Evolutionary conservation across 1,284 basidiomycete species (phyloP).

Genomic region (Tetrapyrgos nigripes): DNA sequence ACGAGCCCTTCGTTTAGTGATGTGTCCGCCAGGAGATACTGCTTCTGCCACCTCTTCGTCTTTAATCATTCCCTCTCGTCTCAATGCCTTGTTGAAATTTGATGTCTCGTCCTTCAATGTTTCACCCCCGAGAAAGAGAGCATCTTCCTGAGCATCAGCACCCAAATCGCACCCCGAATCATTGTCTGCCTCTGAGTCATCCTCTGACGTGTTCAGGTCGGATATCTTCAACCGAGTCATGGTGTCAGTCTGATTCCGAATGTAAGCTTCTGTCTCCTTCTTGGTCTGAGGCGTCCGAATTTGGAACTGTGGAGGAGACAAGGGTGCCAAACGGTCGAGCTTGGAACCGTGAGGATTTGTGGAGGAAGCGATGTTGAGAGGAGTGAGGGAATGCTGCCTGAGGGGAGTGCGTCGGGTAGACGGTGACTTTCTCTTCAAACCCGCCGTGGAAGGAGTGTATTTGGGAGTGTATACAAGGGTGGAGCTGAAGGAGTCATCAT

Average conservation of each 20-base stretch:
- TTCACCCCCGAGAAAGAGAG: slow-evolving; percentile 39
- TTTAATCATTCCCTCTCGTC: slow-evolving; percentile 44
- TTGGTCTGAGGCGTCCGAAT: slow-evolving; percentile 61
- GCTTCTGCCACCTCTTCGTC: slow-evolving; percentile 71
- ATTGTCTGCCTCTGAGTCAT: slow-evolving; percentile 49
- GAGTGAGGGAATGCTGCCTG: slow-evolving; percentile 50
- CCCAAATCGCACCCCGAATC: slow-evolving; percentile 58
- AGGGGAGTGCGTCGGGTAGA: slow-evolving; percentile 45
- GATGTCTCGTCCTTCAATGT: slow-evolving; percentile 29
- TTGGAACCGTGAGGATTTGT: slow-evolving; percentile 35
- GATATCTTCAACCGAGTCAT: slow-evolving; percentile 68
- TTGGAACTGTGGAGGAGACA: slow-evolving; percentile 63
- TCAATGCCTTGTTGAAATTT: slow-evolving; percentile 31
- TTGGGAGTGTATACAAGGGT: slow-evolving; percentile 25
- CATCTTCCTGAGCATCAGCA: slow-evolving; percentile 39
- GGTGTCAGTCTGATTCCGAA: slow-evolving; percentile 68
- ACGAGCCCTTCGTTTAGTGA: slow-evolving; percentile 72
- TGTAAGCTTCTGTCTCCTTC: slow-evolving; percentile 66
- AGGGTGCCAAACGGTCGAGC: slow-evolving; percentile 70
- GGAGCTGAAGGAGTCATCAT: slow-evolving; percentile 18
- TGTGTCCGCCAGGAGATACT: slow-evolving; percentile 74
- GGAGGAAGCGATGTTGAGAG: slow-evolving; percentile 54
- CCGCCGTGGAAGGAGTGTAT: slow-evolving; percentile 41
- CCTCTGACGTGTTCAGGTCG: slow-evolving; percentile 54
- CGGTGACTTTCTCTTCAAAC: slow-evolving; percentile 67